Conservation (phyloP, 176 grass and related monocot genomes). For the Triticum turgidum region DNA sequence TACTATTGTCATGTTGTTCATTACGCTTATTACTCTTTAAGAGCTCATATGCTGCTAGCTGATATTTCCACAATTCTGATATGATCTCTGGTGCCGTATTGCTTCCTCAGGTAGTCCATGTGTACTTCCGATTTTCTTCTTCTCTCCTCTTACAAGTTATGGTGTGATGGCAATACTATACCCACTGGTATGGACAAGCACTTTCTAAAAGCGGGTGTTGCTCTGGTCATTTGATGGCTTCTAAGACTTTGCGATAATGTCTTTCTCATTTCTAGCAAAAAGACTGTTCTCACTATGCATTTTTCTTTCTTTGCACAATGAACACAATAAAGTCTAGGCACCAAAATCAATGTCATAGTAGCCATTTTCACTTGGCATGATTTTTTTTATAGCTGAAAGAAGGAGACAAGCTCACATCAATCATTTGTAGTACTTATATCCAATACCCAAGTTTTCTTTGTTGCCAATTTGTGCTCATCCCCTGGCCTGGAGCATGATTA, state of each 20-base stretch:
- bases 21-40: constrained; percentile 5
- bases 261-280: neutral
- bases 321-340: neutral
- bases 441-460: neutral
- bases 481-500: neutral
- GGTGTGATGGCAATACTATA: constrained; percentile 94
- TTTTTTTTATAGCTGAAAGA: neutral
- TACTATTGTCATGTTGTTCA: neutral
- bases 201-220: neutral
- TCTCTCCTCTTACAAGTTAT: constrained; percentile 82
- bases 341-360: neutral
- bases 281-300: neutral
- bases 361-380: neutral
- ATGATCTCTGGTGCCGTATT: constrained; percentile 10
- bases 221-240: constrained; percentile 20
- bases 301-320: neutral
- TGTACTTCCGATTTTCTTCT: constrained; percentile 84
- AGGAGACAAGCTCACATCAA: neutral
- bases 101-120: constrained; percentile 69
- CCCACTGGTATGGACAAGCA: constrained; percentile 69
- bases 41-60: neutral
- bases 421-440: neutral
- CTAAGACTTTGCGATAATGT: neutral
- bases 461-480: neutral
- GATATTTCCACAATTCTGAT: constrained; percentile 27